Evolutionary conservation across 495 filamentous ascomycete genomes (phyloP).

Genomic region (Wilcoxina mikolae): DNA sequence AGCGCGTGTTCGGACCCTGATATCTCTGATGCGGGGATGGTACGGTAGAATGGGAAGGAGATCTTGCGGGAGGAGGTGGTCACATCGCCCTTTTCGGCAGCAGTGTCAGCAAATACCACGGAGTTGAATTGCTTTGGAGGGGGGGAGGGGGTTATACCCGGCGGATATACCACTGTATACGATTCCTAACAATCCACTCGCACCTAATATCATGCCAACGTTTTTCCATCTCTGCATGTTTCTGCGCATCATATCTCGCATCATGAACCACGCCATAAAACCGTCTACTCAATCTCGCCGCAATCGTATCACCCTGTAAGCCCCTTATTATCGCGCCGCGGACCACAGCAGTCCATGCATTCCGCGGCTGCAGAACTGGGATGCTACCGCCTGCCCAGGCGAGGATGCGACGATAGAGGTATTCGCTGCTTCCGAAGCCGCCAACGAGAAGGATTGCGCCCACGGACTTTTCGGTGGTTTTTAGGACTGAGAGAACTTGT

Average conservation of each 20-base stretch:
- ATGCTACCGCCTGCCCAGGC: conserved; percentile 25
- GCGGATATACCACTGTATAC: conserved; percentile 35
- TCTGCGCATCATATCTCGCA: conserved; percentile 20
- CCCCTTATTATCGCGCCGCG: conserved; percentile 20
- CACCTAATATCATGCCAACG: conserved; percentile 25
- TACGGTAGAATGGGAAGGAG: conserved; percentile 32
- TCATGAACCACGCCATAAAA: conserved; percentile 35
- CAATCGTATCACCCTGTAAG: conserved; percentile 28
- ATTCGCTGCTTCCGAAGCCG: conserved; percentile 34
- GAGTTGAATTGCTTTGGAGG: too few species aligned
- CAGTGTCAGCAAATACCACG: neutral
- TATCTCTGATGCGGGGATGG: conserved; percentile 19
- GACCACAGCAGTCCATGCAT: conserved; percentile 33
- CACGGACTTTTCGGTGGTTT: conserved; percentile 17
- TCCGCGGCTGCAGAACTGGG: conserved; percentile 32
- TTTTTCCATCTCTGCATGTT: conserved; percentile 19
- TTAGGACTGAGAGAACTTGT: conserved; percentile 28
- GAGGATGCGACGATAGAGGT: conserved; percentile 29
- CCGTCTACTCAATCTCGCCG: conserved; percentile 27
- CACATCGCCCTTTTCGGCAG: conserved; percentile 28
- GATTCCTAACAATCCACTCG: conserved; percentile 25
- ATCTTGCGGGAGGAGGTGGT: conserved; percentile 30
- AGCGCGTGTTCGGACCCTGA: conserved; percentile 23
- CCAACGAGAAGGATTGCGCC: conserved; percentile 33
- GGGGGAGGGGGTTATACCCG: conserved; percentile 7